Conservation (phyloP, 768 basidiomycete species). For the Lactarius deliciosus region DNA sequence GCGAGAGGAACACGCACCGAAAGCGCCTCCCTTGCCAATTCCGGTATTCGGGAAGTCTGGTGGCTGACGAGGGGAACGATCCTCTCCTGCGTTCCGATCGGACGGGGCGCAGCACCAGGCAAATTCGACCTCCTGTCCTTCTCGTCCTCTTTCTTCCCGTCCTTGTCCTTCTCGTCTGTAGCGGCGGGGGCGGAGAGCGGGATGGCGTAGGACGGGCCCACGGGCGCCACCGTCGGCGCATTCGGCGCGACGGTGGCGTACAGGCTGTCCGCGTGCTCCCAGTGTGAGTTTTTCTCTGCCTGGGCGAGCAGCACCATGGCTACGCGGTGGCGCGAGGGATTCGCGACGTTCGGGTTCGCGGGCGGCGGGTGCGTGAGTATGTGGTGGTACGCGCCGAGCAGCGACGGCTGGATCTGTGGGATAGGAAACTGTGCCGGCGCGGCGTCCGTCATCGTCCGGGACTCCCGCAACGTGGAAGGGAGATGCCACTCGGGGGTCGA, state of each 20-base stretch:
- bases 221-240: slow-evolving; percentile 58
- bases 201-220: slow-evolving; percentile 66
- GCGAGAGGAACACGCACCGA: slow-evolving; percentile 47
- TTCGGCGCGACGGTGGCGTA: slow-evolving; percentile 60
- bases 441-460: slow-evolving; percentile 16
- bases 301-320: slow-evolving; percentile 66
- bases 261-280: slow-evolving; percentile 63
- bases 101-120: slow-evolving; percentile 40
- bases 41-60: slow-evolving; percentile 63
- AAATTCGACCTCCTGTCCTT: slow-evolving; percentile 50
- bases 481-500: slow-evolving; percentile 69
- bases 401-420: slow-evolving; percentile 60
- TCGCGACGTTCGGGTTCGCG: slow-evolving; percentile 46
- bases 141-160: slow-evolving; percentile 56
- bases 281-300: slow-evolving; percentile 56
- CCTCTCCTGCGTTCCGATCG: slow-evolving; percentile 47
- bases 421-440: slow-evolving; percentile 41
- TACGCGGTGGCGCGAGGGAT: slow-evolving; percentile 70
- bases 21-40: slow-evolving; percentile 63
- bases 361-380: slow-evolving; percentile 70
- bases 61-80: slow-evolving; percentile 65
- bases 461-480: slow-evolving; percentile 37
- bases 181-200: slow-evolving; percentile 40
- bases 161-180: slow-evolving; percentile 48
- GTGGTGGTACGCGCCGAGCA: slow-evolving; percentile 72